Base-by-base conservation (phyloP, 2,329 filamentous ascomycete species). In the Botrytis sinoallii region DNA sequence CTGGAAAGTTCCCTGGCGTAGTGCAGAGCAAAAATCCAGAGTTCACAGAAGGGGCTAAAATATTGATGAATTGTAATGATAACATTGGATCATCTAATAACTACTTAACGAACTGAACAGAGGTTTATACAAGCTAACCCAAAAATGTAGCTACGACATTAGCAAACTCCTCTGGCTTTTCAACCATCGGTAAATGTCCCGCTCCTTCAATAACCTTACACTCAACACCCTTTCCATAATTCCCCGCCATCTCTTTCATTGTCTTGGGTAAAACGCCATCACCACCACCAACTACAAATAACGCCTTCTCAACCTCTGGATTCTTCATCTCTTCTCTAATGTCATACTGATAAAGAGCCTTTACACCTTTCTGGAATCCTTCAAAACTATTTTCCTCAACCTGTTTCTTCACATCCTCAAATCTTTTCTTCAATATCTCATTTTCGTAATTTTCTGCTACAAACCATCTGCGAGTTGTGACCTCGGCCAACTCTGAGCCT, bases 171-270 rank as follows among this genome's bases (percentile, higher is more conserved):
- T 85, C 83, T 0, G 92, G 90, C 77, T 89, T 88, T 83, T 97
- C 94, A 66, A 90, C 90, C 93, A 97, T 97, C 0, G 94, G 94
- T 79, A 97, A 82, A 84, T 97, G 94, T 0, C 94, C 94, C 0
- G 93, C 90, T 14, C 86, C 84, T 0, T 92, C 88, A 16, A 97
- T 88, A 73, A 92, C 82, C 80, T 87, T 89, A 76, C 94, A 86
- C 74, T 88, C 86, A 0, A 86, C 87, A 0, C 87, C 88, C 16
- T 84, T 81, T 0, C 91, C 90, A 60, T 93, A 81, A 29, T 84
- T 81, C 0, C 82, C 85, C 72, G 86, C 89, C 86, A 95, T 93
- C 22, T 89, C 89, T 71, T 91, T 89, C 93, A 97, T 97, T 6
- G 91, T 92, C 84, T 90, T 90, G 0, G 93, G 92, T 71, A 97